Conservation (phyloP, 2,329 filamentous ascomycete genomes). For the Beauveria bassiana region DNA sequence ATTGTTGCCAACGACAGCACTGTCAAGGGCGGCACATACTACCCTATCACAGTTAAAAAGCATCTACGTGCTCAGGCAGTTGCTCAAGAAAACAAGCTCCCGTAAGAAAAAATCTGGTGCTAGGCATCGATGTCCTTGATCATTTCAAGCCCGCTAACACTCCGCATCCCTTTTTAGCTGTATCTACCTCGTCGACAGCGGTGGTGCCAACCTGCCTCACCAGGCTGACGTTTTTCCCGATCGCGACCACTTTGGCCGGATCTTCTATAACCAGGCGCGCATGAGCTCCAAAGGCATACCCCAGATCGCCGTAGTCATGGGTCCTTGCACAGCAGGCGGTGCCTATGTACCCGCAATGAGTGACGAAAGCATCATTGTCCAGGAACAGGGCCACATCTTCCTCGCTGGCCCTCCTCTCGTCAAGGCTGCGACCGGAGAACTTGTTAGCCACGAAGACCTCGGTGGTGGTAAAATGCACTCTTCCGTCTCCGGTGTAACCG, state of each 20-base stretch:
- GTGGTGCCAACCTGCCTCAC: slow-evolving; percentile 88
- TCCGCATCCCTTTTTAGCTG: slow-evolving; percentile 42
- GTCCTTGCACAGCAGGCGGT: slow-evolving; percentile 89
- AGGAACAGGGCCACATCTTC: slow-evolving; percentile 95
- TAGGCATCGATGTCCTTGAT: background rate
- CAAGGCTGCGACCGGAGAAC: slow-evolving; percentile 91
- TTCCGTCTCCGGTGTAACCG: slow-evolving; percentile 84
- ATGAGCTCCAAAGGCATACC: slow-evolving; percentile 88
- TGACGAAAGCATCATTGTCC: slow-evolving; percentile 94
- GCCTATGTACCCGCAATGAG: slow-evolving; percentile 97
- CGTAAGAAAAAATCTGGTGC: slow-evolving; percentile 35
- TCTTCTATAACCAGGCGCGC: slow-evolving; percentile 95
- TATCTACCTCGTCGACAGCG: slow-evolving; percentile 93
- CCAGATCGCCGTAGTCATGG: slow-evolving; percentile 94
- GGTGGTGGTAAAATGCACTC: slow-evolving; percentile 87
- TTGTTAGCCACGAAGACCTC: slow-evolving; percentile 82
- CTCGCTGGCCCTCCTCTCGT: slow-evolving; percentile 89
- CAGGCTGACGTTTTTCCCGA: slow-evolving; percentile 96
- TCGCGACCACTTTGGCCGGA: slow-evolving; percentile 87
- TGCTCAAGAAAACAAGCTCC: slow-evolving; percentile 74
- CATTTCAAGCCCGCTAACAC: background rate
- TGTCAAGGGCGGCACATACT: slow-evolving; percentile 96
- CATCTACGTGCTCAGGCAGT: slow-evolving; percentile 88
- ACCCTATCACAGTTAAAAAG: slow-evolving; percentile 96
- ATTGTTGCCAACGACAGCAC: slow-evolving; percentile 95